Evolutionary conservation across 306 rosid genomes (phyloP).

Genomic region (Inga leiocalycina): DNA sequence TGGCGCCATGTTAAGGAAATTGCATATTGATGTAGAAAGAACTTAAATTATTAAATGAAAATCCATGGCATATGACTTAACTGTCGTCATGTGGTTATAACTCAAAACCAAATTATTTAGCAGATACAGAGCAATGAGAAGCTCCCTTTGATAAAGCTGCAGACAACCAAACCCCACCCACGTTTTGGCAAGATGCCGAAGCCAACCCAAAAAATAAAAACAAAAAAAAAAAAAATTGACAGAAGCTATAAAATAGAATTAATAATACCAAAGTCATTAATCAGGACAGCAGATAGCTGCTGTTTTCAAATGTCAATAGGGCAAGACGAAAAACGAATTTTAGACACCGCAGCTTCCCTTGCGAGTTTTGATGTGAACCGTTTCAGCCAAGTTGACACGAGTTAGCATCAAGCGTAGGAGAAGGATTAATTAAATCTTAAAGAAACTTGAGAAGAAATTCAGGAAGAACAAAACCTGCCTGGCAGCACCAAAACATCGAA

Average conservation of each 20-base stretch:
- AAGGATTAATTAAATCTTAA: background rate
- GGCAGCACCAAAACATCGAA: constrained; percentile 79
- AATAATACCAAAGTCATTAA: background rate
- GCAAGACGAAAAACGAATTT: background rate
- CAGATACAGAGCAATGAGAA: background rate
- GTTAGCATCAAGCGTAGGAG: background rate
- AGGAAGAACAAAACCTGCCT: constrained; percentile 60
- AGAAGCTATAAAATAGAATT: background rate
- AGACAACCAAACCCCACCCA: background rate
- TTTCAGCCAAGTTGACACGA: background rate
- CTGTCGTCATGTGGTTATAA: background rate
- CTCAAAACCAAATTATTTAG: background rate
- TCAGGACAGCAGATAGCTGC: background rate
- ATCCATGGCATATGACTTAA: background rate
- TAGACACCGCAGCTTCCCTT: background rate
- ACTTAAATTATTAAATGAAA: background rate
- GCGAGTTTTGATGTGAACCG: background rate
- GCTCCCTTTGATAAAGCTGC: background rate
- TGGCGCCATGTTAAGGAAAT: too few relatives aligned
- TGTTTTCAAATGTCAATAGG: background rate
- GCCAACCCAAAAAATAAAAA: background rate
- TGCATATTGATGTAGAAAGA: background rate
- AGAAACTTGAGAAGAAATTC: background rate
- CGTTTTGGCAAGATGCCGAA: background rate
- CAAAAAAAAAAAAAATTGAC: background rate